Evolutionary conservation across 345 rosid genomes (phyloP).

Genomic region (Kandelia obovata): DNA sequence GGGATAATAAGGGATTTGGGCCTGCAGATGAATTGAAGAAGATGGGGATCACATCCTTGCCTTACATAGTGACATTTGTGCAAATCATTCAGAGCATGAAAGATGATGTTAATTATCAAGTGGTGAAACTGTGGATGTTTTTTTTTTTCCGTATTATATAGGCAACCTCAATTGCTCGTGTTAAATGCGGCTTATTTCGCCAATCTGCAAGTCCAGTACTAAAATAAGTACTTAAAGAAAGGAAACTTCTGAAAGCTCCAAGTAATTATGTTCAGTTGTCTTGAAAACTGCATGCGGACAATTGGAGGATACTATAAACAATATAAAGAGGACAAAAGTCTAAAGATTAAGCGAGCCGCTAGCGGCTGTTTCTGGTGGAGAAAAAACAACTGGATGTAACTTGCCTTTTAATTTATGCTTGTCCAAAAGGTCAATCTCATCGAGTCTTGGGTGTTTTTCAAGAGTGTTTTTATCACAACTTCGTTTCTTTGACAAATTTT

Average conservation of each 20-base stretch:
- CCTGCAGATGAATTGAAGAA: no score
- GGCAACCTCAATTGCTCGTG: background rate
- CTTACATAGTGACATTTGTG: no score
- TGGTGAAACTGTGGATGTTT: no score
- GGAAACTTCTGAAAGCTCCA: background rate
- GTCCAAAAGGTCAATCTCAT: background rate
- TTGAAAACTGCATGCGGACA: background rate
- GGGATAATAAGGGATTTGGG: no score
- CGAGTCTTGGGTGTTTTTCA: background rate
- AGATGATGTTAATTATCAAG: no score
- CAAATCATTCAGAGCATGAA: no score
- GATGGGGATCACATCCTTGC: no score
- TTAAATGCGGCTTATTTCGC: background rate
- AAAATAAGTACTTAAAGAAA: background rate
- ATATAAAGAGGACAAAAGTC: background rate
- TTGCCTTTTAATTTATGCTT: conserved; percentile 5
- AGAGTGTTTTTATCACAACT: no score
- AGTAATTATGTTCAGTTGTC: background rate
- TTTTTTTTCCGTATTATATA: no score
- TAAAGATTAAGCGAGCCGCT: conserved; percentile 2
- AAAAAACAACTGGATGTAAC: background rate
- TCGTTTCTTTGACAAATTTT: no score
- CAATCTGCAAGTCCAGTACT: background rate
- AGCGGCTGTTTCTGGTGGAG: background rate
- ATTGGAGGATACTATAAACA: background rate